Conservation (phyloP, 495 filamentous ascomycete species). For the Podospora pseudoanserina region DNA sequence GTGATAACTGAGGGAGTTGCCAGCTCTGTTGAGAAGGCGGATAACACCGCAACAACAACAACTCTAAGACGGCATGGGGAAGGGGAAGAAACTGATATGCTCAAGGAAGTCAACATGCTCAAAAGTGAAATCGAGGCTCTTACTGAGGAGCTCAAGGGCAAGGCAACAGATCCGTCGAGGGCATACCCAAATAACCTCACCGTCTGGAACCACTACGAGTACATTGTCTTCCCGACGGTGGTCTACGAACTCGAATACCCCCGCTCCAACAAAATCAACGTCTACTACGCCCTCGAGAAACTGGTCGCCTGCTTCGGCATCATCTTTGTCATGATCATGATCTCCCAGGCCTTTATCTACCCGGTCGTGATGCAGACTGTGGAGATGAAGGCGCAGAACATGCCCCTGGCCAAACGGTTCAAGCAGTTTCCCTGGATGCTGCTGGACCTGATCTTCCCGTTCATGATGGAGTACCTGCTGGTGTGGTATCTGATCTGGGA, state of each 20-base stretch:
- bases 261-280: slow-evolving; percentile 62
- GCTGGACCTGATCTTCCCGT: slow-evolving; percentile 66
- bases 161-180: slow-evolving; percentile 38
- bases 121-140: slow-evolving; percentile 61
- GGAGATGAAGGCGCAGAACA: slow-evolving; percentile 58
- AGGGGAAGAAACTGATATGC: slow-evolving; percentile 22
- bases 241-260: slow-evolving; percentile 78
- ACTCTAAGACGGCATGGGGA: slow-evolving; percentile 54
- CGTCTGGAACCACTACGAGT: slow-evolving; percentile 62
- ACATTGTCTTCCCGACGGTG: slow-evolving; percentile 66
- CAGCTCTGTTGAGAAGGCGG: slow-evolving; percentile 27
- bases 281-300: slow-evolving; percentile 70
- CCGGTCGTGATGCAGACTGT: slow-evolving; percentile 64
- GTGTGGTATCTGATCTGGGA: slow-evolving; percentile 79
- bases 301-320: slow-evolving; percentile 62
- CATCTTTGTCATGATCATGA: slow-evolving; percentile 59
- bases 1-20: slow-evolving; percentile 42
- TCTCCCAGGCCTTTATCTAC: slow-evolving; percentile 56
- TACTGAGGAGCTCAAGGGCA: slow-evolving; percentile 59
- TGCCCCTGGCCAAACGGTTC: slow-evolving; percentile 57
- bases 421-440: slow-evolving; percentile 66
- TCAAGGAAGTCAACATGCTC: slow-evolving; percentile 36
- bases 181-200: slow-evolving; percentile 68
- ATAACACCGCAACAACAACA: slow-evolving; percentile 37
- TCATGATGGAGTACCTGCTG: slow-evolving; percentile 70